These are phyloP conservation scores for Hypoxylon sp. DNA, from an alignment of 2,329 filamentous ascomycete genomes.

Conservation along the genomic window DNA sequence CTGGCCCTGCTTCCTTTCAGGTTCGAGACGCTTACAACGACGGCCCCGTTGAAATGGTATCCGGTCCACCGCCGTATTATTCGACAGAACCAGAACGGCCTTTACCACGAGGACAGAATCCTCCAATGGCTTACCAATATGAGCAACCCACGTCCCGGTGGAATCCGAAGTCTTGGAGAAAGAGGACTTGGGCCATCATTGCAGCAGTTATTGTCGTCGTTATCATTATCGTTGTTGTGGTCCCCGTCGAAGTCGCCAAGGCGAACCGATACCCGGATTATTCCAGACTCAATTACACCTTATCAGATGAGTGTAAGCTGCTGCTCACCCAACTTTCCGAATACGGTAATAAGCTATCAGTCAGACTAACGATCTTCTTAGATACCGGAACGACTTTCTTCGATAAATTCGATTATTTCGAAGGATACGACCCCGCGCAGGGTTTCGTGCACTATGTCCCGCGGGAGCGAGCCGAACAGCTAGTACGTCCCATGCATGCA, in stretches of 20 bases:
- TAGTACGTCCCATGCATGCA: slow-evolving; percentile 55
- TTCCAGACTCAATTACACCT: slow-evolving; percentile 61
- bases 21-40: slow-evolving; percentile 39
- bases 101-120: slow-evolving; percentile 39
- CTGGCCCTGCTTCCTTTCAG: slow-evolving; percentile 46
- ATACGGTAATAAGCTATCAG: neutral
- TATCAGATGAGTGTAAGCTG: slow-evolving; percentile 66
- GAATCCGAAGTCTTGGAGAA: slow-evolving; percentile 68
- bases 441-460: slow-evolving; percentile 71
- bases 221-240: slow-evolving; percentile 65
- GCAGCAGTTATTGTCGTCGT: slow-evolving; percentile 57
- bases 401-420: slow-evolving; percentile 69
- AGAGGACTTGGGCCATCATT: slow-evolving; percentile 65
- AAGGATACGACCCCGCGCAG: slow-evolving; percentile 64
- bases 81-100: slow-evolving; percentile 29
- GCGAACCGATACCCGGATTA: slow-evolving; percentile 65
- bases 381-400: slow-evolving; percentile 67
- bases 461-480: slow-evolving; percentile 57
- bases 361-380: slow-evolving; percentile 46
- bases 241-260: slow-evolving; percentile 62
- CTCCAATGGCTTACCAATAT: slow-evolving; percentile 36
- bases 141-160: slow-evolving; percentile 56
- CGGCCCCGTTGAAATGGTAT: slow-evolving; percentile 45
- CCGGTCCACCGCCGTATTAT: slow-evolving; percentile 41
- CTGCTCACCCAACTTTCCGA: neutral